Evolutionary conservation across 148 eudicot species (phyloP).

Genomic region (Simmondsia chinensis): DNA sequence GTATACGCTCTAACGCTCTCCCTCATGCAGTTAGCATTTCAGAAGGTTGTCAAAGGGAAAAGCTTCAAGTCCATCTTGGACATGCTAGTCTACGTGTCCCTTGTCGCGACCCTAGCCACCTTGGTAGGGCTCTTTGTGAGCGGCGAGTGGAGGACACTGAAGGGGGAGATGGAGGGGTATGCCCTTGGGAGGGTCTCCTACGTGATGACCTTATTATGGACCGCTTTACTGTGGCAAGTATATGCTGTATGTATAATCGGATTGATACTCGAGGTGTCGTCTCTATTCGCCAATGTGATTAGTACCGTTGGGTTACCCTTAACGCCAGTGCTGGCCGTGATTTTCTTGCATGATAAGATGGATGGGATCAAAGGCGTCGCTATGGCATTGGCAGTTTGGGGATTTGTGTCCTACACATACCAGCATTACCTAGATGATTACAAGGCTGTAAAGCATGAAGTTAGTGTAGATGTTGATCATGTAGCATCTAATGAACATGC

Average conservation of each 20-base stretch:
- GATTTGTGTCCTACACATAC: constrained; percentile 45
- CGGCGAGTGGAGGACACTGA: constrained; percentile 44
- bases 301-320: constrained; percentile 48
- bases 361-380: constrained; percentile 42
- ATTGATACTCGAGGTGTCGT: constrained; percentile 44
- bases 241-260: constrained; percentile 32
- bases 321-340: constrained; percentile 45
- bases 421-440: constrained; percentile 46
- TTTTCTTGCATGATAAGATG: constrained; percentile 43
- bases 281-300: constrained; percentile 58
- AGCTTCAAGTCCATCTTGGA: constrained; percentile 19
- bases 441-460: constrained; percentile 9
- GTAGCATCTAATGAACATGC: too few relatives aligned
- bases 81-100: constrained; percentile 21
- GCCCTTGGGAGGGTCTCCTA: constrained; percentile 35
- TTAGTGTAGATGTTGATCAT: too few relatives aligned
- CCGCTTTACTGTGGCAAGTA: constrained; percentile 44
- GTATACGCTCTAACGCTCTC: constrained; percentile 31
- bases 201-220: constrained; percentile 45
- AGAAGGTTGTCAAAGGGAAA: constrained; percentile 17
- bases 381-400: constrained; percentile 59
- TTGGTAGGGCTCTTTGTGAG: constrained; percentile 43
- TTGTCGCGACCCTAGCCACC: constrained; percentile 20
- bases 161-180: constrained; percentile 33
- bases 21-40: constrained; percentile 31